Percentiles rank a stretch among this genome's conserved stretches.
phyloP scores from a whole-genome alignment of 2,329 filamentous ascomycete species.

The Sclerotinia subarctica region DNA sequence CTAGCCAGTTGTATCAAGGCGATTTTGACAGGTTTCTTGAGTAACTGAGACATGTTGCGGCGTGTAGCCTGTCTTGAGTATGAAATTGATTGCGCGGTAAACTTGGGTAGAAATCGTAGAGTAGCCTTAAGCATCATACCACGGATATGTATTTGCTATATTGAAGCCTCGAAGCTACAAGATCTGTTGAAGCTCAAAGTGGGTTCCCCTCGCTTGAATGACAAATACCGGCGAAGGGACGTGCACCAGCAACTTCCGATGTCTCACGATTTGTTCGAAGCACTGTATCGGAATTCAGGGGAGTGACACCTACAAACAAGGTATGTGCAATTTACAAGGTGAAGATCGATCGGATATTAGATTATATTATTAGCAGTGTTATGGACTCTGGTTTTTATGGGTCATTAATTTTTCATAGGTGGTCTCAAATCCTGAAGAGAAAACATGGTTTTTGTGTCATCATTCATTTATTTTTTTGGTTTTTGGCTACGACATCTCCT shows the following conservation, averaged over 20 bases:
- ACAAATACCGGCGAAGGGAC: slow-evolving; percentile 5
- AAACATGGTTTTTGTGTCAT: neutral
- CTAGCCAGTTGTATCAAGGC: slow-evolving; percentile 79
- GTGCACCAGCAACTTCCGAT: slow-evolving; percentile 6
- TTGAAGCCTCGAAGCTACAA: neutral
- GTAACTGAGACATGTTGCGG: slow-evolving; percentile 43
- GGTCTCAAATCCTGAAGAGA: neutral
- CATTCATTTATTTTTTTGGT: slow-evolving; percentile 2
- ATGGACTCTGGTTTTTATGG: neutral
- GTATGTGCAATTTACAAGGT: neutral
- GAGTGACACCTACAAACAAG: neutral
- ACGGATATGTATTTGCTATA: neutral
- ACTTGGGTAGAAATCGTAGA: slow-evolving; percentile 12
- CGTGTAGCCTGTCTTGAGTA: slow-evolving; percentile 20
- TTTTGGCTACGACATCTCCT: neutral
- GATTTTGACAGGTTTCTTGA: slow-evolving; percentile 75
- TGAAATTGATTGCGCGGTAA: slow-evolving; percentile 14
- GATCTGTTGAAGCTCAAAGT: neutral
- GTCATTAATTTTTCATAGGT: neutral
- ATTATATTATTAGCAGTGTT: neutral
- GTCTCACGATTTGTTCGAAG: neutral
- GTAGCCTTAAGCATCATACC: slow-evolving; percentile 16
- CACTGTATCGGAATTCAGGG: neutral
- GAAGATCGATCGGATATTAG: slow-evolving; percentile 10
- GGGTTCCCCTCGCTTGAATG: neutral